Evolutionary conservation across 345 rosid species (phyloP).

Genomic region (Salix brachista): DNA sequence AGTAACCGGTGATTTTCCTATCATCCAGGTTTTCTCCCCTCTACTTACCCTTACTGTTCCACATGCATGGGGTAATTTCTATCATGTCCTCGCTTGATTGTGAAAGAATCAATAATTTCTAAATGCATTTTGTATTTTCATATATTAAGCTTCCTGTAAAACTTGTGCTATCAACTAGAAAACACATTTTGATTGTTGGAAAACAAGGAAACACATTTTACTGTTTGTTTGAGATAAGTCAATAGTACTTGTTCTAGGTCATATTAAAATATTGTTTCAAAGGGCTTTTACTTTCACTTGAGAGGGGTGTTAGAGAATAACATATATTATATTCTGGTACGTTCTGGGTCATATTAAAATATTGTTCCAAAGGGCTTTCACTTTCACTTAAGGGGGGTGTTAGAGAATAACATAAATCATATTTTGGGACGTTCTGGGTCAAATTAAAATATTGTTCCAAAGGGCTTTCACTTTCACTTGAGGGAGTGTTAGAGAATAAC

Average conservation of each 20-base stretch:
- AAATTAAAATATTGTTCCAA: neutral
- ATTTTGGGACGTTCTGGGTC: neutral
- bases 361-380: too few species aligned
- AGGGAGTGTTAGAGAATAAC: too few species aligned
- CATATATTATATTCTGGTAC: too few species aligned
- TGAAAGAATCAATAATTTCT: neutral
- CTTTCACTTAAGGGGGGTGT: too few species aligned
- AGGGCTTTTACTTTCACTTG: too few species aligned
- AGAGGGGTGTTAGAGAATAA: too few species aligned
- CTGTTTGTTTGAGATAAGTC: neutral
- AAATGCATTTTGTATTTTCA: neutral
- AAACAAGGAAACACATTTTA: neutral
- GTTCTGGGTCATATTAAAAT: too few species aligned
- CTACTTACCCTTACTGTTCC: neutral
- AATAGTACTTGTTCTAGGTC: neutral
- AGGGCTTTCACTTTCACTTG: too few species aligned
- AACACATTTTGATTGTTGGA: neutral
- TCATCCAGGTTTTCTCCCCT: neutral
- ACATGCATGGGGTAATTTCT: neutral
- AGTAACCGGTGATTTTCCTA: neutral
- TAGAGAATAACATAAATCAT: too few species aligned
- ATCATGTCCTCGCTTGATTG: neutral
- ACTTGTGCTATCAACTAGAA: neutral
- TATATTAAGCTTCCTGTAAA: neutral
- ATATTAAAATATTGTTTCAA: neutral